Evolutionary conservation across 305 asterid species (phyloP).

Genomic region (Solanum chacoense): DNA sequence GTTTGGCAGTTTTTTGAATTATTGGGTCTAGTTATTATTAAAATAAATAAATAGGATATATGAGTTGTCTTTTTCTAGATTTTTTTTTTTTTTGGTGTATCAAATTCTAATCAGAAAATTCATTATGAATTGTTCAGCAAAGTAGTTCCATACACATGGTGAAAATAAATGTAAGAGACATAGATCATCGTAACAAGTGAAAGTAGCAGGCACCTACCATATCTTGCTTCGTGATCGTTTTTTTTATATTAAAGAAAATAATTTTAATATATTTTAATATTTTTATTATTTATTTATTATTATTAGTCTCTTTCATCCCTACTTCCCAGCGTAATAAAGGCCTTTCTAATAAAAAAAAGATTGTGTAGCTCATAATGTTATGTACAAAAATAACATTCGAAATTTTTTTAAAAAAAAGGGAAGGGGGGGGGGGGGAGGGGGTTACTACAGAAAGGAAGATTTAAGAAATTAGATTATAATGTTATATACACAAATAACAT

Average conservation of each 20-base stretch:
- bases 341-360: background rate
- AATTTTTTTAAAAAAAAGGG: too few species aligned
- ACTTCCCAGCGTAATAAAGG: background rate
- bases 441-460: too few species aligned
- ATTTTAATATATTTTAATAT: background rate
- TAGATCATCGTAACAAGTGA: background rate
- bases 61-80: background rate
- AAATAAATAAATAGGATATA: background rate
- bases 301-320: background rate
- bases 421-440: too few species aligned
- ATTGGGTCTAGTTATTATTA: background rate
- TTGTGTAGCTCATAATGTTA: background rate
- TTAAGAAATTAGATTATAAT: too few species aligned
- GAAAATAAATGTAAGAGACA: background rate
- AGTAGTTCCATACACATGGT: background rate
- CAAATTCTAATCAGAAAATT: background rate
- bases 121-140: background rate
- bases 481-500: background rate
- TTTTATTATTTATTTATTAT: background rate
- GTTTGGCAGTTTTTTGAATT: background rate
- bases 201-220: background rate
- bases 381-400: background rate
- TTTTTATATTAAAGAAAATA: background rate
- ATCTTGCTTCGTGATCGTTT: background rate
- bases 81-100: background rate